A percentile compares a stretch with the other conserved stretches of the same genome.
Evolutionary conservation across 2,329 filamentous ascomycete genomes (phyloP).

Genomic region (Keithomyces neogunnii): DNA sequence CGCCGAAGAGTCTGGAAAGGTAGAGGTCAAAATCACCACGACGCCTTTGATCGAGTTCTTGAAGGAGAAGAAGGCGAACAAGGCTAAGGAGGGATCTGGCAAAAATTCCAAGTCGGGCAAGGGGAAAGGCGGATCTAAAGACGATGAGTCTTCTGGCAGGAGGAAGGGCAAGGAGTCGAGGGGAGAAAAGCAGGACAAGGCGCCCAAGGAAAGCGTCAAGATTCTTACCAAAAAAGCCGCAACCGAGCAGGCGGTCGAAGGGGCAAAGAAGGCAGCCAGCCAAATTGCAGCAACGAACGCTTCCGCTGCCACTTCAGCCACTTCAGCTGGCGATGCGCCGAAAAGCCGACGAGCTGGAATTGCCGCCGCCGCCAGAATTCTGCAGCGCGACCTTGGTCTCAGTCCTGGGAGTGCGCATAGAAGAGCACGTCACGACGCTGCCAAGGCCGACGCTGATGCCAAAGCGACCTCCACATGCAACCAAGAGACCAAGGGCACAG

Average conservation of each 20-base stretch:
- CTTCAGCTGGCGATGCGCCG: conserved; percentile 11
- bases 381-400: conserved; percentile 58
- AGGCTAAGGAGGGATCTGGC: conserved; percentile 43
- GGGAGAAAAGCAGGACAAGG: conserved; percentile 42
- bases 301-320: conserved; percentile 18
- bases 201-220: conserved; percentile 50
- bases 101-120: conserved; percentile 45
- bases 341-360: conserved; percentile 55
- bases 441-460: conserved; percentile 43
- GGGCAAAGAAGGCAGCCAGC: conserved; percentile 32
- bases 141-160: conserved; percentile 50
- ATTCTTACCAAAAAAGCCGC: conserved; percentile 53
- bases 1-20: conserved; percentile 32
- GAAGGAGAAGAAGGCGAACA: conserved; percentile 83
- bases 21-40: conserved; percentile 58
- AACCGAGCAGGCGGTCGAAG: conserved; percentile 38
- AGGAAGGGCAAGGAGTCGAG: conserved; percentile 58
- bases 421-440: conserved; percentile 49
- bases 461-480: conserved; percentile 25
- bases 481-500: conserved; percentile 19
- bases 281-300: conserved; percentile 24
- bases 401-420: conserved; percentile 55
- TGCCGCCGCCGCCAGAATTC: conserved; percentile 53
- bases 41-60: conserved; percentile 88
- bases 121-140: conserved; percentile 31